Conservation (phyloP, 2,329 filamentous ascomycete species). For the Calcarisporium arbuscula region DNA sequence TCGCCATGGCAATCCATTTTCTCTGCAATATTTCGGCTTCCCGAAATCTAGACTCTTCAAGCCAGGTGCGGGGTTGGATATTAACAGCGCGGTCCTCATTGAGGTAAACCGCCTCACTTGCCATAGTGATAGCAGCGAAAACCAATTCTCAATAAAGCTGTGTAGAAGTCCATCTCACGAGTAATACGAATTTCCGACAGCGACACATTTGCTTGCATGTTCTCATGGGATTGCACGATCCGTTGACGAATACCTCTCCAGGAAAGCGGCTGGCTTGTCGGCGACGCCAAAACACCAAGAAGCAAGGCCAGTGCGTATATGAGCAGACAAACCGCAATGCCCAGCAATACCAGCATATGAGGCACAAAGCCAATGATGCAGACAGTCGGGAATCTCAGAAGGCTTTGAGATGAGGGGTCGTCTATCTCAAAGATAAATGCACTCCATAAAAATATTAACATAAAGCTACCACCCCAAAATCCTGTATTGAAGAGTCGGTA, state of each 20-base stretch:
- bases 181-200: slow-evolving; percentile 74
- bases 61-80: slow-evolving; percentile 74
- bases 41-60: slow-evolving; percentile 77
- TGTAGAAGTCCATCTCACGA: slow-evolving; percentile 93
- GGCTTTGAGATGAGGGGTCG: slow-evolving; percentile 54
- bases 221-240: slow-evolving; percentile 67
- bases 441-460: slow-evolving; percentile 77
- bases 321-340: slow-evolving; percentile 65
- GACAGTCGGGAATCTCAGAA: slow-evolving; percentile 86
- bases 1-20: slow-evolving; percentile 42
- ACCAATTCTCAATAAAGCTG: slow-evolving; percentile 75
- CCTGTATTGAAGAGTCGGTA: slow-evolving; percentile 82
- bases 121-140: slow-evolving; percentile 86
- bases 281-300: slow-evolving; percentile 54
- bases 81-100: slow-evolving; percentile 79
- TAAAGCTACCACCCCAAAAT: slow-evolving; percentile 86
- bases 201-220: slow-evolving; percentile 88
- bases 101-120: slow-evolving; percentile 90
- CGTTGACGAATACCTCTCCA: slow-evolving; percentile 48
- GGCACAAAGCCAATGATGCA: slow-evolving; percentile 94
- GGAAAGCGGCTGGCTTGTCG: slow-evolving; percentile 19
- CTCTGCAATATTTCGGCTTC: slow-evolving; percentile 62
- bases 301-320: slow-evolving; percentile 76
- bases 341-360: slow-evolving; percentile 77
- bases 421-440: slow-evolving; percentile 56